Percentiles rank a stretch among this genome's conserved stretches.
Evolutionary conservation across 2,329 filamentous ascomycete genomes (phyloP).

Genomic region (Botrytis aclada): DNA sequence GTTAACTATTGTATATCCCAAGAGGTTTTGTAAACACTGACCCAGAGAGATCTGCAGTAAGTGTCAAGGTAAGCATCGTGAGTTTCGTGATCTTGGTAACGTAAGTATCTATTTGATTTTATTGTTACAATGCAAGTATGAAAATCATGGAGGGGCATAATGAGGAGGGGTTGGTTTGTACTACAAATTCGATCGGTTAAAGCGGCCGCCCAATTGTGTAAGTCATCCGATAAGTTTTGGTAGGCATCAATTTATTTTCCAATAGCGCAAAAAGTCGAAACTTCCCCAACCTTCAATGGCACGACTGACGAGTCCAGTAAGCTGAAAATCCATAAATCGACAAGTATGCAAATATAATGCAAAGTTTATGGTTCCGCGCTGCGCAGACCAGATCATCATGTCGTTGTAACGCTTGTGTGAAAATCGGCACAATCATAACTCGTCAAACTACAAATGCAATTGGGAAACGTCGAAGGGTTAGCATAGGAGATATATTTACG

Average conservation of each 20-base stretch:
- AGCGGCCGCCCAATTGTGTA: conserved; percentile 20
- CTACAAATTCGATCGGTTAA: conserved; percentile 10
- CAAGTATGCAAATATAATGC: conserved; percentile 51
- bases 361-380: conserved; percentile 65
- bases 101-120: background rate
- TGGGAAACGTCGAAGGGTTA: conserved; percentile 47
- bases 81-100: conserved; percentile 10
- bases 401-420: conserved; percentile 60
- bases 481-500: conserved; percentile 56
- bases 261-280: conserved; percentile 11
- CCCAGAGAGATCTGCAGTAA: conserved; percentile 70
- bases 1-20: background rate
- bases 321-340: conserved; percentile 2
- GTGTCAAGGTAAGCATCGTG: conserved; percentile 59
- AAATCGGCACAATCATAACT: conserved; percentile 44
- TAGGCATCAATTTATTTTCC: conserved; percentile 3
- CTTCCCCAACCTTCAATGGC: background rate
- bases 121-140: background rate
- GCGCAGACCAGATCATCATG: conserved; percentile 59
- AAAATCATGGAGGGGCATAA: conserved; percentile 12
- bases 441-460: conserved; percentile 51
- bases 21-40: conserved; percentile 41
- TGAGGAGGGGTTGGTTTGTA: conserved; percentile 9
- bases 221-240: conserved; percentile 9
- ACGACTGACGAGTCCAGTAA: background rate